These are phyloP conservation scores for Eucalyptus sideroxylon DNA, from an alignment of 345 rosid genomes.

Conservation along the genomic window DNA sequence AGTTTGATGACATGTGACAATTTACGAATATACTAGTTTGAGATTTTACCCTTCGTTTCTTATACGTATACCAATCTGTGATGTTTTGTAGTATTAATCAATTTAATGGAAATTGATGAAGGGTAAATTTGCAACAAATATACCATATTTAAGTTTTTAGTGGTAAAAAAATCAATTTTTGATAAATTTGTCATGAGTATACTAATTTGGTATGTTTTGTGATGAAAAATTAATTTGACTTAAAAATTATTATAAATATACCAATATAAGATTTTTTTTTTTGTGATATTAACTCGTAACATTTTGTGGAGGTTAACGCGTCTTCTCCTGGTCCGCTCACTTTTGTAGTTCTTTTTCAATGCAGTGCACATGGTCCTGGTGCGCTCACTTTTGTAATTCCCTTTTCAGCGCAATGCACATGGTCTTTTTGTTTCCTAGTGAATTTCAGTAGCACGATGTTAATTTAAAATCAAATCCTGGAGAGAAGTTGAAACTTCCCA, in stretches of 20 bases:
- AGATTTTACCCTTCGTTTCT: too few relatives aligned
- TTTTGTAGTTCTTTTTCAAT: not conserved
- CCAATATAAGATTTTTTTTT: too few relatives aligned
- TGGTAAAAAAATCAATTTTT: too few relatives aligned
- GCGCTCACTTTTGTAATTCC: not conserved
- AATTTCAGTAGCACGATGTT: not conserved
- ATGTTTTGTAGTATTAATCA: too few relatives aligned
- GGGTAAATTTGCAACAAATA: too few relatives aligned
- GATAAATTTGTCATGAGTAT: too few relatives aligned
- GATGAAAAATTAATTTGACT: too few relatives aligned
- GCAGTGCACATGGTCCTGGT: not conserved
- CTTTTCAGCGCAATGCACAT: not conserved
- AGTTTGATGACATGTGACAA: fast-evolving
- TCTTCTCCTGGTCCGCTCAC: not conserved
- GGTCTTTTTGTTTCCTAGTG: not conserved
- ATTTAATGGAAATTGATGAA: fast-evolving
- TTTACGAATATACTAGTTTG: fast-evolving
- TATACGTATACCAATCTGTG: fast-evolving
- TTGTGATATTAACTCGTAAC: too few relatives aligned
- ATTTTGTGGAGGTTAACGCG: not conserved
- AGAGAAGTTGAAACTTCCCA: not conserved
- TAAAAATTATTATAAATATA: too few relatives aligned
- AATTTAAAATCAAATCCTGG: not conserved
- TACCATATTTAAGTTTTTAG: fast-evolving
- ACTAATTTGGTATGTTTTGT: too few relatives aligned